Evolutionary conservation across 345 rosid species (phyloP).

Genomic region (Pistacia atlantica): DNA sequence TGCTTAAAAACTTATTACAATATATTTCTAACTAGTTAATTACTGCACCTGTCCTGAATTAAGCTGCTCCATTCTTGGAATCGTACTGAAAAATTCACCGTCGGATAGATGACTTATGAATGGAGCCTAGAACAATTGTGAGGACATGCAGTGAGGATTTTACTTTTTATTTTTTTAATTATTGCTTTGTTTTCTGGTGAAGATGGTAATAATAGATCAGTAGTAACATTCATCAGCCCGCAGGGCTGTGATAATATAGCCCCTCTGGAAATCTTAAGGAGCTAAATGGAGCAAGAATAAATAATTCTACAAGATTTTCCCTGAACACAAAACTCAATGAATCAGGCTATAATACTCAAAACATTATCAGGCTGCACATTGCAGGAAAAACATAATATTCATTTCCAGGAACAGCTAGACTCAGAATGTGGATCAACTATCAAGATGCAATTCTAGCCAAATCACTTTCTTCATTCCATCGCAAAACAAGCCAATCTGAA

Average conservation of each 20-base stretch:
- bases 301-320: neutral
- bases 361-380: neutral
- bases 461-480: neutral
- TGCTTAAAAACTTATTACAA: neutral
- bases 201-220: neutral
- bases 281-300: neutral
- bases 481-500: conserved; percentile 17
- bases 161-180: neutral
- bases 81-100: neutral
- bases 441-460: conserved; percentile 1
- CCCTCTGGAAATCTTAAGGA: neutral
- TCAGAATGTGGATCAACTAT: neutral
- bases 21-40: neutral
- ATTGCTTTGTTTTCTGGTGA: neutral
- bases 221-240: neutral
- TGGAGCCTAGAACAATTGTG: neutral
- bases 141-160: neutral
- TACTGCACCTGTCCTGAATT: neutral
- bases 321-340: neutral
- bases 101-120: neutral
- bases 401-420: neutral
- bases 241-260: neutral
- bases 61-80: neutral
- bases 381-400: neutral
- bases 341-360: neutral